Conservation (phyloP, 805 yeast species). For the Barnettozyma sucrosica region DNA sequence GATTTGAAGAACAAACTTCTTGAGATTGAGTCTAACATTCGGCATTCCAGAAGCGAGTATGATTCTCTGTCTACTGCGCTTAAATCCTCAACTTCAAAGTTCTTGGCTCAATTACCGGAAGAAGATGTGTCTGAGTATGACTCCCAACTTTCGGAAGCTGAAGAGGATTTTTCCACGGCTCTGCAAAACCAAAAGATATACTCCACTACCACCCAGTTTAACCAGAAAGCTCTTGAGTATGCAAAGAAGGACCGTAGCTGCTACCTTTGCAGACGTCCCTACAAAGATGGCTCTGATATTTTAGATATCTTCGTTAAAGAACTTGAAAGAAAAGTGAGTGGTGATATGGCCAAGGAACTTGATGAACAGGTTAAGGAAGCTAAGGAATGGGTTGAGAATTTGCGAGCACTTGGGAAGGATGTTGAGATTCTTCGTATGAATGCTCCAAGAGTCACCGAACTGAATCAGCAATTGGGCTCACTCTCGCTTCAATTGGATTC, state of each 20-base stretch:
- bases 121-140: conserved; percentile 47
- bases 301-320: conserved; percentile 25
- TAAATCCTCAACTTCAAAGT: conserved; percentile 8
- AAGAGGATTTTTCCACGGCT: conserved; percentile 54
- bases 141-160: conserved; percentile 45
- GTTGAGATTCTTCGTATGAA: conserved; percentile 20
- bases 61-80: conserved; percentile 9
- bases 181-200: conserved; percentile 62
- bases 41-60: conserved; percentile 7
- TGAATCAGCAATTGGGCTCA: conserved; percentile 13
- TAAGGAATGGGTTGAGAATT: conserved; percentile 25
- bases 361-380: conserved; percentile 29
- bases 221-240: conserved; percentile 57
- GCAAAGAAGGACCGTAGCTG: conserved; percentile 59
- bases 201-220: conserved; percentile 65
- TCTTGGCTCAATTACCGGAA: conserved; percentile 21
- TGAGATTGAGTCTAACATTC: conserved; percentile 18
- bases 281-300: conserved; percentile 36
- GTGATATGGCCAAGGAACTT: conserved; percentile 28
- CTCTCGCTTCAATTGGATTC: conserved; percentile 13
- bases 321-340: conserved; percentile 28
- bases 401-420: conserved; percentile 27
- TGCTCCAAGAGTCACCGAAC: conserved; percentile 8
- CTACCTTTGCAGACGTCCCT: conserved; percentile 64
- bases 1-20: conserved; percentile 15